Base-by-base conservation (phyloP, 352 stramenopile species). In the Elongisporangium undulatum region DNA sequence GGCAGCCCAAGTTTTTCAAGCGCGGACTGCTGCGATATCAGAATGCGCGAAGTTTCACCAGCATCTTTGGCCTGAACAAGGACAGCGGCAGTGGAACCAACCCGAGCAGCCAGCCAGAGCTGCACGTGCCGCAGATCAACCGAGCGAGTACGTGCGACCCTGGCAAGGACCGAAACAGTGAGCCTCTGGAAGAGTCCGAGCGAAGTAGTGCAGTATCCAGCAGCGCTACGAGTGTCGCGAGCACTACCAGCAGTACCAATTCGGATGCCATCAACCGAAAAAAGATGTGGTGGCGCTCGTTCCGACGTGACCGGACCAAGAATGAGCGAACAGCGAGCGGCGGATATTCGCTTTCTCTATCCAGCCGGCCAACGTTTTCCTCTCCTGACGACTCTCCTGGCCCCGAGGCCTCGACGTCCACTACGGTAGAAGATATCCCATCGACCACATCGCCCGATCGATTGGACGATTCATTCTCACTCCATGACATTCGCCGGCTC, bases 1-100 rank as follows among this genome's bases (percentile, higher is more conserved):
- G 85, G 85, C 77, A 89, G 62, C 79, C 82, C 0, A 92, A 93
- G 58, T 58, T 90, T 16, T 61, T 90, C n/a, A 92, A 92, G 58
- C 75, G 79, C 13, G 72, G 82, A 0, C 64, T 90, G 22, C 62
- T 92, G 10, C 79, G 81, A 3, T 92, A 87, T 58, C 79, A 88
- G 55, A 92, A 90, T 29, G 77, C 81, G 34, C 79, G 79, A 12
- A 82, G 70, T 38, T 75, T 92, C 54, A 83, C 79, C 16, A 87
- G 70, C 53, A 69, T 92, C 12, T 90, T 92, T 61, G 77, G 77
- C 19, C 62, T 71, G 23, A 62, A 66, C 4, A 73, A 71, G 29
- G 75, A 83, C 13, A 45, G 34, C 34, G 34, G 34, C 34, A 55
- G 70, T 34, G 62, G 34, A 20, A 53, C 20, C 49, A 79, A 72